Evolutionary conservation across 345 rosid species (phyloP).

Genomic region (Eucalyptus curtisii): DNA sequence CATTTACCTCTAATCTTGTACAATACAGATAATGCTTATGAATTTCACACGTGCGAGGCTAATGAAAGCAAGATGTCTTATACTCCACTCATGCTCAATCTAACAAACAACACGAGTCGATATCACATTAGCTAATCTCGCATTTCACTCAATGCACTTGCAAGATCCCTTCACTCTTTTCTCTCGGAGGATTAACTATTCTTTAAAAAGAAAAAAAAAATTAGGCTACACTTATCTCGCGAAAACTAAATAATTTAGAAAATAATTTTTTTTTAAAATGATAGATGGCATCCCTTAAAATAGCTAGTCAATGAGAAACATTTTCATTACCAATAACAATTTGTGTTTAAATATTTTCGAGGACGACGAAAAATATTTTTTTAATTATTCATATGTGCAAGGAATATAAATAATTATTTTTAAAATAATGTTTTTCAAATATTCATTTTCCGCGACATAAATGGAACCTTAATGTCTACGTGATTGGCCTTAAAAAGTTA

Average conservation of each 20-base stretch:
- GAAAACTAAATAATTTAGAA: too few relatives aligned
- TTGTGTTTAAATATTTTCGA: too few relatives aligned
- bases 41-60: background rate
- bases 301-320: too few relatives aligned
- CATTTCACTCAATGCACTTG: background rate
- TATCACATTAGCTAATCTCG: background rate
- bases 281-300: too few relatives aligned
- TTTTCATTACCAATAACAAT: too few relatives aligned
- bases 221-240: too few relatives aligned
- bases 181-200: background rate
- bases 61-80: background rate
- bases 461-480: background rate
- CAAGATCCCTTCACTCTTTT: background rate
- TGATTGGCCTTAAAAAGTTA: background rate
- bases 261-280: too few relatives aligned
- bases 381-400: fast-evolving
- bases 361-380: fast-evolving
- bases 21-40: background rate
- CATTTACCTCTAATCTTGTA: background rate
- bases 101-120: background rate
- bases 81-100: background rate
- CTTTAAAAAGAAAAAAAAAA: too few relatives aligned
- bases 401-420: too few relatives aligned
- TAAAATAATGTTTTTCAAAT: fast-evolving
- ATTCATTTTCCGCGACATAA: too few relatives aligned